Base-by-base conservation (phyloP, 768 basidiomycete species). In the Lactarius sanguifluus region DNA sequence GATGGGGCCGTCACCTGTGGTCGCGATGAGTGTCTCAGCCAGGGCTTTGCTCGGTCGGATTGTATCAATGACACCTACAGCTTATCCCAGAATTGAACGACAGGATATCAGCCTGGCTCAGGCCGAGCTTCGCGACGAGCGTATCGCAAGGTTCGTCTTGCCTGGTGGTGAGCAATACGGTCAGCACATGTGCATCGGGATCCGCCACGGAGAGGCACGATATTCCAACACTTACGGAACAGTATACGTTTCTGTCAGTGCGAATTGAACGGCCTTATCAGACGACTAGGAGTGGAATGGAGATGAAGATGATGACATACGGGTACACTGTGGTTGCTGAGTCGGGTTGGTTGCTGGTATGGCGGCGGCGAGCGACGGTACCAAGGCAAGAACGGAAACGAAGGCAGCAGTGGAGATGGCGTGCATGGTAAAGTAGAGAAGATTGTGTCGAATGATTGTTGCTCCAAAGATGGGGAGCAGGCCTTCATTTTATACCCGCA, bases 321-420 rank as follows among this genome's bases (percentile, higher is more conserved):
- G 36, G 3, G 36, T 36, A 36, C 36, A 36, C 36, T 36, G 36
- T 7, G 36, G 12, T 34, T 34, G 32, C 32, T 34, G 32, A 36
- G 12, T 12, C 36, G 36, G 36, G 8, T 12, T 36, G 12, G 36
- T 12, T 36, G 36, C 36, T 36, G 36, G 36, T 2, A 36, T 58
- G 30, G 58, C 30, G 16, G 41, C 34, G 28, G 52, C 45, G 54
- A 65, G 36, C 1, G 36, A 30, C 20, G 64, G 36, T 18, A 13
- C 23, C 36, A 66, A 47, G 30, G 58, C 40, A 30, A 67, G 57
- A 30, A 43, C 57, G 28, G 63, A 55, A 43, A 64, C 30, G 15
- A 54, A 20, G 13, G 25, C 38, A 50, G 45, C n/a, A 52, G 60
- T 34, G 45, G 47, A 52, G 56, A 58, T 18, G 40, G 25, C 36